Conservation (phyloP, 164 flowering plant genomes). For the Umbilicus rupestris region DNA sequence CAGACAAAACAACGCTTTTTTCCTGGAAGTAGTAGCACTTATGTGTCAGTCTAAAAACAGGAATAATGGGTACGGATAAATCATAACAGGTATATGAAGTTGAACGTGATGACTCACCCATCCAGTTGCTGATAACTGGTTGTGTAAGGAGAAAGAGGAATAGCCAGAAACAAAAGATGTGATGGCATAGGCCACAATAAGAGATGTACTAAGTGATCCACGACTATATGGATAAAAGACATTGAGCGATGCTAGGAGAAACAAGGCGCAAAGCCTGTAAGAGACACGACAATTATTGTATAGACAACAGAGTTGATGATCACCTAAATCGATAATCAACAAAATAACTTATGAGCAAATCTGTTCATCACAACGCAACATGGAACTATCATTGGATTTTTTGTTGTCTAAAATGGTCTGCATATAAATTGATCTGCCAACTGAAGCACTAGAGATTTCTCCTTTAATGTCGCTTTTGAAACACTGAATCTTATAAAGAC, state of each 20-base stretch:
- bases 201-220: conserved; percentile 43
- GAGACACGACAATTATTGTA: not conserved
- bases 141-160: conserved; percentile 46
- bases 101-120: conserved; percentile 36
- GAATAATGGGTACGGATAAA: not conserved
- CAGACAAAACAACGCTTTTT: conserved; percentile 43
- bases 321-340: not conserved
- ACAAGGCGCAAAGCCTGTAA: conserved; percentile 41
- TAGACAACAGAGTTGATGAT: not conserved
- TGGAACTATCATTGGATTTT: not conserved
- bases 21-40: conserved; percentile 32
- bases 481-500: not conserved
- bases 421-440: not conserved
- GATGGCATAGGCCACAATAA: conserved; percentile 40
- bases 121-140: conserved; percentile 40
- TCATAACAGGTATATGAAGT: not conserved
- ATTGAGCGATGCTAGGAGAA: conserved; percentile 41
- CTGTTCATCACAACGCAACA: not conserved
- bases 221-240: conserved; percentile 58
- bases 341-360: not conserved
- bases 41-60: not conserved
- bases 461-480: not conserved
- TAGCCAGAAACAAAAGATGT: conserved; percentile 71
- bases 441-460: not conserved
- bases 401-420: not conserved